A percentile compares a stretch with the other conserved stretches of the same genome.
Conservation (phyloP, 352 stramenopile species). For the Pythium plurisporium region DNA sequence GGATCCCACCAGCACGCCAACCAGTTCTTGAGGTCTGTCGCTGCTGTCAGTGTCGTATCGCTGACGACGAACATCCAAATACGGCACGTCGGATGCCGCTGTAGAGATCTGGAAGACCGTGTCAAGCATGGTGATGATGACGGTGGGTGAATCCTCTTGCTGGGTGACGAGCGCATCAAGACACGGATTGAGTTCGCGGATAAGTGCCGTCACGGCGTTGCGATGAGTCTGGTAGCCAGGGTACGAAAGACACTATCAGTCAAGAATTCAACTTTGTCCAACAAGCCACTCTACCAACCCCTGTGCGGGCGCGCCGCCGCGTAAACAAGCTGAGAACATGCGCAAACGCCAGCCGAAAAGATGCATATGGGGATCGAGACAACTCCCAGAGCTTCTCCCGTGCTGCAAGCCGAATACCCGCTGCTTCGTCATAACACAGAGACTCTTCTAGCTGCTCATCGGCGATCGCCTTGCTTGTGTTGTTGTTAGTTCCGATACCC, state of each 20-base stretch:
- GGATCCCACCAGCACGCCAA: conserved; percentile 7
- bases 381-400: conserved; percentile 43
- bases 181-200: conserved; percentile 38
- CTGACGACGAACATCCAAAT: conserved; percentile 28
- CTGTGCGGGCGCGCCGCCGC: neutral
- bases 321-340: conserved; percentile 31
- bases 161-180: conserved; percentile 27
- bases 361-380: conserved; percentile 3
- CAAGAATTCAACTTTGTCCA: too few relatives aligned
- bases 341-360: conserved; percentile 28
- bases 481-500: too few relatives aligned
- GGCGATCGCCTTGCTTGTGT: too few relatives aligned
- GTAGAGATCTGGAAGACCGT: conserved; percentile 32
- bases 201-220: neutral
- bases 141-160: conserved; percentile 23
- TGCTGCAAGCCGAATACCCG: conserved; percentile 33
- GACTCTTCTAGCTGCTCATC: conserved; percentile 46
- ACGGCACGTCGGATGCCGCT: conserved; percentile 28
- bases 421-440: conserved; percentile 40
- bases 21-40: conserved; percentile 10
- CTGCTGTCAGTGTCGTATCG: conserved; percentile 22
- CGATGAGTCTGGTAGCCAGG: too few relatives aligned
- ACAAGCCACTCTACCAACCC: too few relatives aligned
- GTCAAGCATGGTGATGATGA: conserved; percentile 28
- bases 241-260: too few relatives aligned